phyloP scores from a whole-genome alignment of 352 stramenopile species.

The Phytophthora sojae region DNA sequence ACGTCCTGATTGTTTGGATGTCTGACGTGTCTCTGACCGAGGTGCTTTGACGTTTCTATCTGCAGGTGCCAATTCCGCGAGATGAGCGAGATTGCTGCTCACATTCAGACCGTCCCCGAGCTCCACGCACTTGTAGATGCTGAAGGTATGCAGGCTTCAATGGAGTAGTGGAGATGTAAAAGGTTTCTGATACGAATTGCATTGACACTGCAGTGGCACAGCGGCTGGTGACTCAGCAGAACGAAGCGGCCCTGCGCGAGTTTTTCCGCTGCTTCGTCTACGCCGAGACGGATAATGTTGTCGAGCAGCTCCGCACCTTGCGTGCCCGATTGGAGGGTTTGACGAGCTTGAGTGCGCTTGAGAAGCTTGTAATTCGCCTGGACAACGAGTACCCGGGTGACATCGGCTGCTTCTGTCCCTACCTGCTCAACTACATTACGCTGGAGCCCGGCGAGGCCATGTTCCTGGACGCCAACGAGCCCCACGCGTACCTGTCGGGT shows the following conservation, averaged over 20 bases:
- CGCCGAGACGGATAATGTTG: slow-evolving; percentile 71
- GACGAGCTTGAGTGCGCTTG: slow-evolving; percentile 46
- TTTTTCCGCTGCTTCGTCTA: slow-evolving; percentile 88
- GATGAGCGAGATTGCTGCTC: slow-evolving; percentile 91
- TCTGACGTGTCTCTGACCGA: slow-evolving; percentile 15
- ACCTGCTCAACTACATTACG: slow-evolving; percentile 98
- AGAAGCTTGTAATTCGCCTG: slow-evolving; percentile 92
- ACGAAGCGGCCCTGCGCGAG: slow-evolving; percentile 55
- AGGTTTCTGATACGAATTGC: background rate
- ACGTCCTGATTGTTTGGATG: slow-evolving; percentile 1
- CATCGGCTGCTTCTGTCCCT: slow-evolving; percentile 97
- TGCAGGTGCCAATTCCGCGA: slow-evolving; percentile 92
- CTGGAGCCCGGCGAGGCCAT: slow-evolving; percentile 96
- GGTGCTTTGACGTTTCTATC: background rate
- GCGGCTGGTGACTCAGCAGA: slow-evolving; percentile 45
- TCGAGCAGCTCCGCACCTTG: slow-evolving; percentile 77
- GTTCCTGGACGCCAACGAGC: slow-evolving; percentile 98
- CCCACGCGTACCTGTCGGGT: slow-evolving; percentile 99
- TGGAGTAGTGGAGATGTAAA: background rate
- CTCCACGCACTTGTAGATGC: slow-evolving; percentile 77
- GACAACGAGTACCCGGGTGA: slow-evolving; percentile 96
- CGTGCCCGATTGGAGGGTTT: slow-evolving; percentile 72
- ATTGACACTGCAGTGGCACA: slow-evolving; percentile 37
- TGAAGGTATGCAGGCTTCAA: slow-evolving; percentile 35
- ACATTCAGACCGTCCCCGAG: slow-evolving; percentile 91